Evolutionary conservation across 1,284 basidiomycete genomes (phyloP).

Genomic region (Ceratobasidium theobromae): DNA sequence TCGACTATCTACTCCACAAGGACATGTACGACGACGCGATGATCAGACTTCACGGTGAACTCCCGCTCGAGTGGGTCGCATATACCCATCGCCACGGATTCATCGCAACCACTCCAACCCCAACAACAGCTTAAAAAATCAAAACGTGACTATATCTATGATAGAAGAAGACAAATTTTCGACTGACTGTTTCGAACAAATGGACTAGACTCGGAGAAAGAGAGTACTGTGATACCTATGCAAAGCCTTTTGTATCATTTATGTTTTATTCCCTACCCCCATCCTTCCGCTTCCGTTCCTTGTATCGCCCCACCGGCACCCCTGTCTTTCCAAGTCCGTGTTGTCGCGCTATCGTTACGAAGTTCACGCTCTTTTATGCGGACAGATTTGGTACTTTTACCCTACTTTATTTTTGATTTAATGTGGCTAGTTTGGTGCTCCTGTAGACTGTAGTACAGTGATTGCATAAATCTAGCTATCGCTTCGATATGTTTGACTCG

Average conservation of each 20-base stretch:
- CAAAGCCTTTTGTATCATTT: neutral
- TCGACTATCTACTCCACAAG: constrained; percentile 22
- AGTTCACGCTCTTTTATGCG: too few relatives aligned
- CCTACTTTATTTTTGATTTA: too few relatives aligned
- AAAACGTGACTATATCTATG: neutral
- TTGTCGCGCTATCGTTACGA: too few relatives aligned
- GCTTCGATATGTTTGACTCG: too few relatives aligned
- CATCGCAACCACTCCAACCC: neutral
- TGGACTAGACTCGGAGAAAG: neutral
- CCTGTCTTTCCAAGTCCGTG: too few relatives aligned
- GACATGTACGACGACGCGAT: constrained; percentile 19
- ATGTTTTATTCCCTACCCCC: constrained; percentile 1
- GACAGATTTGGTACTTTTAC: too few relatives aligned
- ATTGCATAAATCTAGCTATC: too few relatives aligned
- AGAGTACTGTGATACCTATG: neutral
- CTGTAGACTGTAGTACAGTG: too few relatives aligned
- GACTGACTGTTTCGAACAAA: neutral
- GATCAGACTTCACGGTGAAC: neutral
- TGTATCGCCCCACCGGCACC: too few relatives aligned
- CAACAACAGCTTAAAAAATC: neutral
- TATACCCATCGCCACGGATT: neutral
- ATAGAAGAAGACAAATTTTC: neutral
- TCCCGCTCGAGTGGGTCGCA: constrained; percentile 22
- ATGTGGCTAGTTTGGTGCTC: too few relatives aligned
- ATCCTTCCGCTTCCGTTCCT: neutral